These are phyloP conservation scores for Quercus lobata DNA, from an alignment of 331 rosid species.

Conservation along the genomic window DNA sequence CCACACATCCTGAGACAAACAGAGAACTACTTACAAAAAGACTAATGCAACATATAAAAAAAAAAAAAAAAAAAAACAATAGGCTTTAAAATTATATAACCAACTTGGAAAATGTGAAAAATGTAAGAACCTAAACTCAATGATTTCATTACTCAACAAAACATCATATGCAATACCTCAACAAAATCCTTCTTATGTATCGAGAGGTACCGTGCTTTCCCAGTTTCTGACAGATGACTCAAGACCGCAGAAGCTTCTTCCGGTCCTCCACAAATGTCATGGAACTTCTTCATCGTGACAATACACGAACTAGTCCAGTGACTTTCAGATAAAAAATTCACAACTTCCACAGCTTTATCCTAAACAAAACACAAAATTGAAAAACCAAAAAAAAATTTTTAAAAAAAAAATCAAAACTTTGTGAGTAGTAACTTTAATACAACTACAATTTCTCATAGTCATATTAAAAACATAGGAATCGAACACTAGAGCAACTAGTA, in stretches of 20 bases:
- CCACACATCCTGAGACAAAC: neutral
- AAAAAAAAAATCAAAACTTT: neutral
- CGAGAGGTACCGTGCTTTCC: conserved; percentile 61
- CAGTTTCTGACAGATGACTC: conserved; percentile 58
- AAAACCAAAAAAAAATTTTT: too few species aligned
- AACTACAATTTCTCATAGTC: neutral
- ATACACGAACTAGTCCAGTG: conserved; percentile 74
- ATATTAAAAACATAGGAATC: neutral
- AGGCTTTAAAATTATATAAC: neutral
- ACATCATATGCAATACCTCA: conserved; percentile 50
- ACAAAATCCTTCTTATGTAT: conserved; percentile 38
- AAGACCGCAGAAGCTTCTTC: conserved; percentile 61
- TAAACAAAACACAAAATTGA: conserved; percentile 23
- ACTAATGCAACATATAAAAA: too few species aligned
- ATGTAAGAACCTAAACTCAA: neutral
- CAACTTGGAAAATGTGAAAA: neutral
- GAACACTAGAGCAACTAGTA: neutral
- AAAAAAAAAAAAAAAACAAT: neutral
- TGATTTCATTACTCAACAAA: neutral
- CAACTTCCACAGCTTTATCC: conserved; percentile 66
- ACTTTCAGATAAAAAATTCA: conserved; percentile 52
- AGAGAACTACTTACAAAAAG: too few species aligned
- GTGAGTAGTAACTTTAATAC: neutral
- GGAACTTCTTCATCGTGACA: conserved; percentile 65
- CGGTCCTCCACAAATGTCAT: conserved; percentile 60